These are phyloP conservation scores for Butyriboletus loyo DNA, from an alignment of 768 basidiomycete genomes.

Conservation along the genomic window DNA sequence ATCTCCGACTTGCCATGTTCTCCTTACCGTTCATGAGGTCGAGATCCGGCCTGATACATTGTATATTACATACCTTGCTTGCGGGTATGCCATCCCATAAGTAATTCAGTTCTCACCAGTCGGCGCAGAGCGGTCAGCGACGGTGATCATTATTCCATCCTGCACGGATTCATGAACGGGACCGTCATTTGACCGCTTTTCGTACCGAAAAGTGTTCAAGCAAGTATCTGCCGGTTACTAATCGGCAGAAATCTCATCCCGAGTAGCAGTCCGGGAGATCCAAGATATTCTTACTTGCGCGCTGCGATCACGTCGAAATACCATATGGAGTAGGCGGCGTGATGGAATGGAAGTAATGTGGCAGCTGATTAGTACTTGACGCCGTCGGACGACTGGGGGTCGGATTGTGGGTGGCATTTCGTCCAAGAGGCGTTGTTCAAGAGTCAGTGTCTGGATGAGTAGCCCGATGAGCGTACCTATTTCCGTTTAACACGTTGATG, in stretches of 20 bases:
- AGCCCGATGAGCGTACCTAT: background rate
- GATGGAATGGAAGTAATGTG: background rate
- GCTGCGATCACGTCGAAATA: background rate
- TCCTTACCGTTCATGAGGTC: too few species aligned
- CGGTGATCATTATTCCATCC: background rate
- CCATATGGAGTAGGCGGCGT: background rate
- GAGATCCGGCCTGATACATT: too few species aligned
- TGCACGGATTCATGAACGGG: background rate
- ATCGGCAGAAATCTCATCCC: background rate
- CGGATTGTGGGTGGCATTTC: background rate
- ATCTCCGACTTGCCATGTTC: too few species aligned
- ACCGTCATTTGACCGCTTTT: background rate
- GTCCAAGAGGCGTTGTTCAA: background rate
- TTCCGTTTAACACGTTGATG: background rate
- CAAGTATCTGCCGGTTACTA: background rate
- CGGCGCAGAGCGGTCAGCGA: background rate
- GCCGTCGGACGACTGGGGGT: background rate
- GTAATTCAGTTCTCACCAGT: background rate
- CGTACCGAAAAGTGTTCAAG: background rate
- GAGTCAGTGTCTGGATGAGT: background rate
- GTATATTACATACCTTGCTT: too few species aligned
- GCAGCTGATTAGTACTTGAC: background rate
- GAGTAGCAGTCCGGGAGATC: background rate
- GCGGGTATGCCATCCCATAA: background rate
- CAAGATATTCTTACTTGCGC: background rate